These are phyloP conservation scores for Stylosanthes scabra DNA, from an alignment of 331 rosid species.

Conservation along the genomic window DNA sequence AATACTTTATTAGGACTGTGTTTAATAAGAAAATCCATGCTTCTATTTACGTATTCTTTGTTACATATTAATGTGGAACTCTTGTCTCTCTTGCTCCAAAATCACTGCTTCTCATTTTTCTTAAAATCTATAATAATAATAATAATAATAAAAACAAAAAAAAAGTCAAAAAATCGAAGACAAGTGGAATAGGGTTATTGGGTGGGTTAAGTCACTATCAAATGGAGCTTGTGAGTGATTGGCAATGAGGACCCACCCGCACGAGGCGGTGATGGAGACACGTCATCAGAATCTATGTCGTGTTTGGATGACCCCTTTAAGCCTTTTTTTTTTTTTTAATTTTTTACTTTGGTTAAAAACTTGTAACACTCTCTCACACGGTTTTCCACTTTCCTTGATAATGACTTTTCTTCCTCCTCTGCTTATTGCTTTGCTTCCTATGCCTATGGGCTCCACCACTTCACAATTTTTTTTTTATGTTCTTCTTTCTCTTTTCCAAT, in stretches of 20 bases:
- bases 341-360: slow-evolving; percentile 10
- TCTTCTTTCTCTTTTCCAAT: not conserved
- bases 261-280: slow-evolving; percentile 29
- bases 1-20: no score
- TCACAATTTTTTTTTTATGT: no score
- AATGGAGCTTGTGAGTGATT: not conserved
- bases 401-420: not conserved
- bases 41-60: no score
- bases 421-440: not conserved
- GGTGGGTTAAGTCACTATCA: not conserved
- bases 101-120: no score
- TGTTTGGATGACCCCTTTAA: slow-evolving; percentile 3
- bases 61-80: no score
- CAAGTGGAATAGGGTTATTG: not conserved
- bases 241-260: slow-evolving; percentile 39
- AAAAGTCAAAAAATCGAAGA: no score
- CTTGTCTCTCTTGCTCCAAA: no score
- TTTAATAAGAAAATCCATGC: no score
- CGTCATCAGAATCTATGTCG: slow-evolving; percentile 54
- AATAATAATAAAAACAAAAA: no score
- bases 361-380: not conserved
- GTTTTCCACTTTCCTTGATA: not conserved
- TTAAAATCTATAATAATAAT: no score
- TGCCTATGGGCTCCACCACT: not conserved
- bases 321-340: no score